Evolutionary conservation across 2,329 filamentous ascomycete species (phyloP).

Genomic region (Penicillium sp.): DNA sequence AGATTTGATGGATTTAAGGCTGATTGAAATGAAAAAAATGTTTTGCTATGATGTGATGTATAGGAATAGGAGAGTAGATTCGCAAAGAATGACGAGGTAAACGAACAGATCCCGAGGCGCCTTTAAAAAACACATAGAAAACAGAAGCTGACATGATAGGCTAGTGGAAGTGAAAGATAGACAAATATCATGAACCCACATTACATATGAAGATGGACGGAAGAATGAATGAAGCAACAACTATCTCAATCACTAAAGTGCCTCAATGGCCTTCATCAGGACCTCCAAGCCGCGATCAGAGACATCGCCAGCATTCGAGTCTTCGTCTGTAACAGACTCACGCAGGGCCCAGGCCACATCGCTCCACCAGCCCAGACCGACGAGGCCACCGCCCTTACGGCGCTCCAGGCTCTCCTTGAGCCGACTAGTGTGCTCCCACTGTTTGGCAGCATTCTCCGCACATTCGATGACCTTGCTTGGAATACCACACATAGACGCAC

Average conservation of each 20-base stretch:
- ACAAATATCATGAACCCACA: slow-evolving; percentile 6
- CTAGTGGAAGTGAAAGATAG: background rate
- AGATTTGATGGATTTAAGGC: background rate
- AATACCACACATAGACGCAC: slow-evolving; percentile 96
- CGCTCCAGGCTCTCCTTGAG: slow-evolving; percentile 85
- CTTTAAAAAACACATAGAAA: background rate
- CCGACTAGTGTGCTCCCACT: slow-evolving; percentile 93
- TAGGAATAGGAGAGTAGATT: background rate
- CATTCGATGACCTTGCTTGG: slow-evolving; percentile 75
- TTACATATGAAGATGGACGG: background rate
- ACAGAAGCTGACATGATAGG: background rate
- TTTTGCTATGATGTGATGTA: background rate
- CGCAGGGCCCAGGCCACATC: slow-evolving; percentile 78
- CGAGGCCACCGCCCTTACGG: slow-evolving; percentile 73
- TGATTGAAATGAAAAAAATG: background rate
- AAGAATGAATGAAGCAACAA: slow-evolving; percentile 1
- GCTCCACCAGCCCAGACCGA: slow-evolving; percentile 82
- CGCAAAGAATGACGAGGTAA: background rate
- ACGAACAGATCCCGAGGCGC: background rate
- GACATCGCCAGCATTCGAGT: slow-evolving; percentile 34
- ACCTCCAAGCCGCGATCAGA: slow-evolving; percentile 56
- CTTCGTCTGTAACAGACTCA: slow-evolving; percentile 42
- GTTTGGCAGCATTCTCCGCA: slow-evolving; percentile 81
- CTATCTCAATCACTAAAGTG: slow-evolving; percentile 40
- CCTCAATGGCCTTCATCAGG: slow-evolving; percentile 56